Percentiles rank a stretch among this genome's conserved stretches.
Conservation (phyloP, 2,329 filamentous ascomycete genomes). For the Cryoendolithus antarcticus region DNA sequence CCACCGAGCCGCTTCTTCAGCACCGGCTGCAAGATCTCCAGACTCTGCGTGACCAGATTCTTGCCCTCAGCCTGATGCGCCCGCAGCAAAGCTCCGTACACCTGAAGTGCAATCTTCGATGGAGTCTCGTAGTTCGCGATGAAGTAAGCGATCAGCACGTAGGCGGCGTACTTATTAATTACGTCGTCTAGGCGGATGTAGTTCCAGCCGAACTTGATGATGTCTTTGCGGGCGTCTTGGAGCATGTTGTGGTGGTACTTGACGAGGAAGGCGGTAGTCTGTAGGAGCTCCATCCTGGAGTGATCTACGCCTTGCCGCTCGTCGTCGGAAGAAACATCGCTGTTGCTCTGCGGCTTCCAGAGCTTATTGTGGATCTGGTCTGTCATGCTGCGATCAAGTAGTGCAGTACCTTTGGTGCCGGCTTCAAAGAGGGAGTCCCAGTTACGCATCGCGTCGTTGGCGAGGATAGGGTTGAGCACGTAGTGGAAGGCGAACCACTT, state of each 20-base stretch:
- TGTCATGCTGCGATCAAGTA: conserved; percentile 79
- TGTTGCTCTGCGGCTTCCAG: conserved; percentile 73
- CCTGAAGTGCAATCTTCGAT: conserved; percentile 86
- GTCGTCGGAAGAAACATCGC: conserved; percentile 66
- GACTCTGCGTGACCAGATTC: conserved; percentile 79
- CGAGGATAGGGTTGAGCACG: conserved; percentile 88
- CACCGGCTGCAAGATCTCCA: conserved; percentile 87
- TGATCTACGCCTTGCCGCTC: conserved; percentile 82
- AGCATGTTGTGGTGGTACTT: conserved; percentile 86
- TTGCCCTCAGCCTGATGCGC: conserved; percentile 93
- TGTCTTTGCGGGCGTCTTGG: conserved; percentile 87
- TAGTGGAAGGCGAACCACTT: conserved; percentile 89
- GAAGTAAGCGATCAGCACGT: conserved; percentile 94
- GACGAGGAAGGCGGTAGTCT: conserved; percentile 85
- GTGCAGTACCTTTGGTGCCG: conserved; percentile 48
- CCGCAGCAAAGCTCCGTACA: conserved; percentile 81
- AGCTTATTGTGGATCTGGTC: conserved; percentile 85
- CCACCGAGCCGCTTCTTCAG: conserved; percentile 70
- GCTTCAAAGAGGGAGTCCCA: conserved; percentile 43
- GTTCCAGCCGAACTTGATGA: conserved; percentile 98
- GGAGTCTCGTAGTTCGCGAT: conserved; percentile 95
- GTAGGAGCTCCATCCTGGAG: conserved; percentile 87
- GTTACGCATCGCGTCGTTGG: conserved; percentile 85
- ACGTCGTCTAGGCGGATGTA: conserved; percentile 97
- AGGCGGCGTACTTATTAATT: conserved; percentile 97